These are phyloP conservation scores for Chytriomyces sp. DNA, from an alignment of 192 early-diverging fungal species.

Conservation along the genomic window DNA sequence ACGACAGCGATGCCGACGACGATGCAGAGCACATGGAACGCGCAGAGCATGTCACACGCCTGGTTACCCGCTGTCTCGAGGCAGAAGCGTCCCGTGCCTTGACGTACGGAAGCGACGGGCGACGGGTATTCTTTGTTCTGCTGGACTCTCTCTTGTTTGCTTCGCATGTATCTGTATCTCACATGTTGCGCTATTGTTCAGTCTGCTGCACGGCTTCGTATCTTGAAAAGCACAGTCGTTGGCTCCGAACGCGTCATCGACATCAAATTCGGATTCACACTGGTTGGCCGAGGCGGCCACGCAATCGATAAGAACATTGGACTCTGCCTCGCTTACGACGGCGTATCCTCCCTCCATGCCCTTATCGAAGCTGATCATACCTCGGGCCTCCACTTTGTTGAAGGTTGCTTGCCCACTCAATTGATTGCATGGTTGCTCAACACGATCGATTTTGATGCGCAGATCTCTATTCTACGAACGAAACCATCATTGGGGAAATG, in stretches of 20 bases:
- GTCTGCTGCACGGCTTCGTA: background rate
- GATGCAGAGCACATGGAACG: background rate
- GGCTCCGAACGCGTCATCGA: background rate
- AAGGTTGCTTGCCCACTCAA: background rate
- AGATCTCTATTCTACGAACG: slow-evolving; percentile 25
- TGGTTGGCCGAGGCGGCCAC: background rate
- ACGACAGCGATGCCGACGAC: background rate
- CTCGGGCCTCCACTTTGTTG: background rate
- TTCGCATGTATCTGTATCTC: background rate
- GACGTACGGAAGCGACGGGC: too few relatives aligned
- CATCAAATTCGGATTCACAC: background rate
- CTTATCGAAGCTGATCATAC: background rate
- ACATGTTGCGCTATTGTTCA: background rate
- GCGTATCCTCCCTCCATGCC: background rate
- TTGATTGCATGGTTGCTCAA: too few relatives aligned
- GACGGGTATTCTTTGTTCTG: too few relatives aligned
- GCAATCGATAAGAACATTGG: background rate
- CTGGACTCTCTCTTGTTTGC: background rate
- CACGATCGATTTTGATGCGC: background rate
- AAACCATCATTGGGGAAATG: background rate
- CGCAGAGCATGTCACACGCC: background rate
- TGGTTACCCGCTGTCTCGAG: background rate
- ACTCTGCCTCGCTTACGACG: background rate
- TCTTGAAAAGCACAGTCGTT: background rate
- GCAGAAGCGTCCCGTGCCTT: too few relatives aligned